Percentiles rank a stretch among this genome's conserved stretches.
phyloP scores from a whole-genome alignment of 345 rosid species.

The Populus alba region DNA sequence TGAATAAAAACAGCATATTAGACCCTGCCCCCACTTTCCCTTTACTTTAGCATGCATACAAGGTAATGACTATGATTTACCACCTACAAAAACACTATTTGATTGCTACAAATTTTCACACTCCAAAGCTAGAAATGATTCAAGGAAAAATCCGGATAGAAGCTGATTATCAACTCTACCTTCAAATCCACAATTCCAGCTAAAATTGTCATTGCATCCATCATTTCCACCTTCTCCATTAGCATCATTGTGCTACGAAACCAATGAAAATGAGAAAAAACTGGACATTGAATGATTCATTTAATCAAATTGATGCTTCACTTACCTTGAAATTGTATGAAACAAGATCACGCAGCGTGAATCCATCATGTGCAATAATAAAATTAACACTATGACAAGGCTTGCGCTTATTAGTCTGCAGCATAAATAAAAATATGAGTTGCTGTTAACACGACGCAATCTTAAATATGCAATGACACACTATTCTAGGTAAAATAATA shows the following conservation, averaged over 20 bases:
- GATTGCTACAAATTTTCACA: neutral
- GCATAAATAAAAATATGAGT: conserved; percentile 9
- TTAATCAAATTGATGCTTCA: conserved; percentile 9
- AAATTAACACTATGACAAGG: conserved; percentile 87
- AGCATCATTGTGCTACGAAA: conserved; percentile 85
- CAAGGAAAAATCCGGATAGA: neutral
- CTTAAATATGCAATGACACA: neutral
- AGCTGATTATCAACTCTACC: conserved; percentile 37
- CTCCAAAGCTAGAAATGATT: neutral
- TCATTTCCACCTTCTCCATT: conserved; percentile 98
- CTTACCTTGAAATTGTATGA: conserved; percentile 80
- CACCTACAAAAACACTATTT: neutral
- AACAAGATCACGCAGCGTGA: conserved; percentile 83
- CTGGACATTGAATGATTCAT: neutral
- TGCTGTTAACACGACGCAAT: neutral
- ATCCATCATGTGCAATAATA: conserved; percentile 87
- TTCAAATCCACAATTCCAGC: conserved; percentile 99
- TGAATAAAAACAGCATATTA: too few relatives aligned
- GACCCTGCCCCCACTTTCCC: too few relatives aligned
- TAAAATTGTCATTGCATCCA: conserved; percentile 82
- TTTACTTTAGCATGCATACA: neutral
- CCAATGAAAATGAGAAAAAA: neutral
- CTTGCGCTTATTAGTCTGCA: conserved; percentile 79
- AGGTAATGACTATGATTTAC: neutral
- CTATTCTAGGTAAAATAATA: neutral